phyloP scores from a whole-genome alignment of 2,329 filamentous ascomycete species.

The Westerdykella aurantiaca region DNA sequence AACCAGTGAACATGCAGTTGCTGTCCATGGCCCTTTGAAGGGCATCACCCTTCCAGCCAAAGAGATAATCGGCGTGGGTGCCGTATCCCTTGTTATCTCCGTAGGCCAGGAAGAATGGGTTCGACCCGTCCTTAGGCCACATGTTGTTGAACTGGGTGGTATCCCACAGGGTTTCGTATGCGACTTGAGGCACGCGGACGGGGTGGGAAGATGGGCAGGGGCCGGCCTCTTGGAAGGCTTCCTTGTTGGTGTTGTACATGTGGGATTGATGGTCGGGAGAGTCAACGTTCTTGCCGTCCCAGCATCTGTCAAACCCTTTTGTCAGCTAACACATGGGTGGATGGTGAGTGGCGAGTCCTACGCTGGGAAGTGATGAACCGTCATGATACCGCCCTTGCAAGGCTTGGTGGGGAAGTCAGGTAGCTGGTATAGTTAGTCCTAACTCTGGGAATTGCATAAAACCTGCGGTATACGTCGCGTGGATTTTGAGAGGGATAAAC shows the following conservation, averaged over 20 bases:
- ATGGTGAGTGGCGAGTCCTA: constrained; percentile 4
- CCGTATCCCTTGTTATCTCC: constrained; percentile 20
- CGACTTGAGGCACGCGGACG: constrained; percentile 22
- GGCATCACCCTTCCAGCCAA: constrained; percentile 22
- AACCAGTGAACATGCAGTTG: constrained; percentile 18
- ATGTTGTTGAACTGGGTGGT: constrained; percentile 25
- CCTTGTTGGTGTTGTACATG: constrained; percentile 22
- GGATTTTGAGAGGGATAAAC: background rate
- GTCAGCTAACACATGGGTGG: constrained; percentile 4
- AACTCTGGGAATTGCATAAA: background rate
- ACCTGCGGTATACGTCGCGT: background rate
- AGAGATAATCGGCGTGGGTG: constrained; percentile 23
- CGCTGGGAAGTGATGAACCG: constrained; percentile 21
- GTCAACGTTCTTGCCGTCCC: constrained; percentile 56
- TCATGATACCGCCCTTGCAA: constrained; percentile 25
- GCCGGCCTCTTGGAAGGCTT: constrained; percentile 16
- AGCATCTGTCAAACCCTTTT: constrained; percentile 43
- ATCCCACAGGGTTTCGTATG: constrained; percentile 27
- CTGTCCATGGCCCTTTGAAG: constrained; percentile 20
- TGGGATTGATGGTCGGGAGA: constrained; percentile 48
- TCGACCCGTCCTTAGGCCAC: constrained; percentile 21
- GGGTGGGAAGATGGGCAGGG: constrained; percentile 22
- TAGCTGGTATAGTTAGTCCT: background rate
- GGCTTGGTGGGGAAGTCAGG: constrained; percentile 23
- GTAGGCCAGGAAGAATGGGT: constrained; percentile 12